Evolutionary conservation across 2,329 filamentous ascomycete species (phyloP).

Genomic region (Diaporthe citrichinensis): DNA sequence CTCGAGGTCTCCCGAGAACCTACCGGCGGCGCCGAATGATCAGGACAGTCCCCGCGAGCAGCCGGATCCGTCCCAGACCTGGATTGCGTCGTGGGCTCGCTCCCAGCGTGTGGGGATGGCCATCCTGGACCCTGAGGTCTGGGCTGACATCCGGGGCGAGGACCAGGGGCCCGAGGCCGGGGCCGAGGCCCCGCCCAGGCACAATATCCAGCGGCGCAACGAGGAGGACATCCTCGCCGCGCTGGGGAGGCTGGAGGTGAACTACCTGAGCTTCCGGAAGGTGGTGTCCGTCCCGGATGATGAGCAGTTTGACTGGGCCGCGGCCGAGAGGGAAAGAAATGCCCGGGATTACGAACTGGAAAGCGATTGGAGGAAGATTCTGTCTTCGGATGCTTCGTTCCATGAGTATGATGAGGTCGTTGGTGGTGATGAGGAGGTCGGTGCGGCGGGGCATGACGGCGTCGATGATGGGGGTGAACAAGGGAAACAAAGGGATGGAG

Average conservation of each 20-base stretch:
- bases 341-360: not conserved
- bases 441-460: not conserved
- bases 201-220: conserved; percentile 24
- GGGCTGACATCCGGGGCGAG: not conserved
- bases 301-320: not conserved
- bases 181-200: not conserved
- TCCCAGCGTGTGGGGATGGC: not conserved
- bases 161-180: not conserved
- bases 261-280: not conserved
- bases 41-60: not conserved
- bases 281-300: not conserved
- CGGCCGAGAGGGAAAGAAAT: not conserved
- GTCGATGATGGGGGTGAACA: not conserved
- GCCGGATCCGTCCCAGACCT: not conserved
- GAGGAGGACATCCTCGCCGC: conserved; percentile 31
- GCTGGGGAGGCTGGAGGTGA: conserved; percentile 13
- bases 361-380: not conserved
- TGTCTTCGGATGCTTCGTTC: not conserved
- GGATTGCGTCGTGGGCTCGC: not conserved
- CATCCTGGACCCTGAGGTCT: conserved; percentile 36
- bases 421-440: not conserved
- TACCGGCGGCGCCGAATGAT: not conserved
- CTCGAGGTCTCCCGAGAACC: not conserved
- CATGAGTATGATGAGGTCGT: not conserved
- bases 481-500: not conserved